Percentiles rank a stretch among this genome's conserved stretches.
phyloP scores from a whole-genome alignment of 2,329 filamentous ascomycete genomes.

The Colletotrichum caudatum region DNA sequence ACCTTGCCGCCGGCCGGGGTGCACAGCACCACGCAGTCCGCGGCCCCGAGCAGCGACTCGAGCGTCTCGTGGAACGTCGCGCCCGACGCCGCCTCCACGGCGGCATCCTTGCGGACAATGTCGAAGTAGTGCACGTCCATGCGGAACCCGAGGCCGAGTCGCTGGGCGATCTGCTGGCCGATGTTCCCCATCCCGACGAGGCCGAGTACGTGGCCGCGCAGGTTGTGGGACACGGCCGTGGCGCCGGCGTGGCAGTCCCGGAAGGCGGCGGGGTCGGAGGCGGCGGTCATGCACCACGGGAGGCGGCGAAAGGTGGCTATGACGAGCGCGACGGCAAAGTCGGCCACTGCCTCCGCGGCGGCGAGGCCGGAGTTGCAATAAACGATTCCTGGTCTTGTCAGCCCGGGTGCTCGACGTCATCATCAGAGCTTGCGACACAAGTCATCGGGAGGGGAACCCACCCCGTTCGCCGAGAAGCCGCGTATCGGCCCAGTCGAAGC shows the following conservation, averaged over 20 bases:
- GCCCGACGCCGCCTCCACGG: conserved; percentile 55
- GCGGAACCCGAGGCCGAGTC: conserved; percentile 65
- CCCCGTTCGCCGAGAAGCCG: conserved; percentile 70
- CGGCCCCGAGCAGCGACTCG: conserved; percentile 61
- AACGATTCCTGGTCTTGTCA: conserved; percentile 66
- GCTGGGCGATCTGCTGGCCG: conserved; percentile 70
- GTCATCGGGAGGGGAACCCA: conserved; percentile 46
- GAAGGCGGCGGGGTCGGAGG: conserved; percentile 57
- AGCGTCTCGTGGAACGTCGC: conserved; percentile 66
- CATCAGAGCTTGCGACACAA: background rate
- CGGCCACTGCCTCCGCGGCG: conserved; percentile 78
- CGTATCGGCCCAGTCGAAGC: conserved; percentile 76
- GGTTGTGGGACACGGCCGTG: conserved; percentile 72
- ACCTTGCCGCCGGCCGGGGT: conserved; percentile 66
- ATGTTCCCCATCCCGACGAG: conserved; percentile 78
- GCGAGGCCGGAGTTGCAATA: conserved; percentile 81
- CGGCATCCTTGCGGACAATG: conserved; percentile 60
- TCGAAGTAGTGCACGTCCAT: conserved; percentile 77
- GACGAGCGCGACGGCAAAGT: conserved; percentile 76
- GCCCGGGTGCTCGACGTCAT: background rate
- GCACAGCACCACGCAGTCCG: conserved; percentile 73
- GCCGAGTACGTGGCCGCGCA: conserved; percentile 70
- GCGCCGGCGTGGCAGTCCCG: conserved; percentile 70
- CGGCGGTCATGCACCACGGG: conserved; percentile 68
- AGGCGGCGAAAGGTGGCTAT: conserved; percentile 77